Conservation (phyloP, 495 filamentous ascomycete genomes). For the Tuber microsphaerosporum region DNA sequence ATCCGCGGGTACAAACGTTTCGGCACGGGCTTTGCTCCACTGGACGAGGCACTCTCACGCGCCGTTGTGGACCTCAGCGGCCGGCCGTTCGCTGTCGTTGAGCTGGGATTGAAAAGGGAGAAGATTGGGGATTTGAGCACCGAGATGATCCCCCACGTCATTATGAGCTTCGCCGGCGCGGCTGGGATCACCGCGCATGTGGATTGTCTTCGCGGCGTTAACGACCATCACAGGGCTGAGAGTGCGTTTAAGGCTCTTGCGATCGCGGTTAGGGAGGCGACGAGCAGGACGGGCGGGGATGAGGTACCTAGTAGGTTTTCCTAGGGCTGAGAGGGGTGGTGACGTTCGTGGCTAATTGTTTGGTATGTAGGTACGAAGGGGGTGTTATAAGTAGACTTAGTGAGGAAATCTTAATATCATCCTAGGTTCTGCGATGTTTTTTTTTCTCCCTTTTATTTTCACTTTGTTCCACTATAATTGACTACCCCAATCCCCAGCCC, state of each 20-base stretch:
- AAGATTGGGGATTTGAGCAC: slow-evolving; percentile 86
- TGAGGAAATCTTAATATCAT: not conserved
- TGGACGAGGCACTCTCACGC: slow-evolving; percentile 89
- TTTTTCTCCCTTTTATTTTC: not conserved
- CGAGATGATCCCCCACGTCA: slow-evolving; percentile 95
- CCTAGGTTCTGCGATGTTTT: not conserved
- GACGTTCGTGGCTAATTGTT: not conserved
- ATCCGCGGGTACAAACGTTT: slow-evolving; percentile 79
- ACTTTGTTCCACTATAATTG: not conserved
- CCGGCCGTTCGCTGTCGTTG: slow-evolving; percentile 73
- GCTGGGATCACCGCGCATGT: slow-evolving; percentile 91
- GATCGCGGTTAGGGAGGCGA: slow-evolving; percentile 70
- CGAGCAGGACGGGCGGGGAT: slow-evolving; percentile 61
- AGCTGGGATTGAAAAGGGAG: slow-evolving; percentile 75
- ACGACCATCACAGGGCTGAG: slow-evolving; percentile 95
- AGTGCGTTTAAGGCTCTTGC: slow-evolving; percentile 96
- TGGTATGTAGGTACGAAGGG: slow-evolving; percentile 32
- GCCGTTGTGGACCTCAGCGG: slow-evolving; percentile 92
- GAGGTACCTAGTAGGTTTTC: slow-evolving; percentile 71
- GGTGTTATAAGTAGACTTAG: slow-evolving; percentile 18
- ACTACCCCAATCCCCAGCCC: not conserved
- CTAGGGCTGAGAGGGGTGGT: not conserved
- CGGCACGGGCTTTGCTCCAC: slow-evolving; percentile 79
- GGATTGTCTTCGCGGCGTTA: slow-evolving; percentile 75
- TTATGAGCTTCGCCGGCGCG: slow-evolving; percentile 86